Evolutionary conservation across 2,329 filamentous ascomycete species (phyloP).

Genomic region (Pseudophaeomoniella oleicola): DNA sequence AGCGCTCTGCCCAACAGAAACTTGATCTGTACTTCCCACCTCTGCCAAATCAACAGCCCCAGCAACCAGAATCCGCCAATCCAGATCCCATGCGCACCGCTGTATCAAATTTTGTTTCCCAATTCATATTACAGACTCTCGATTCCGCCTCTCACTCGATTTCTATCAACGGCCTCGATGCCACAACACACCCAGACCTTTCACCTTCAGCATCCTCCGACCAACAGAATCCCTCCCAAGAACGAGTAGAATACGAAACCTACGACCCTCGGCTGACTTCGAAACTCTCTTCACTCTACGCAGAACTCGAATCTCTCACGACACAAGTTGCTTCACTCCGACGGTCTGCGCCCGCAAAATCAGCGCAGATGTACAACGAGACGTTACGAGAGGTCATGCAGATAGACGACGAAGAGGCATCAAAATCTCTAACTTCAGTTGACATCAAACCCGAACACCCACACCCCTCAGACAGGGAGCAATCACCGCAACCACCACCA

Average conservation of each 20-base stretch:
- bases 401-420: conserved; percentile 23
- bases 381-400: conserved; percentile 19
- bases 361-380: conserved; percentile 24
- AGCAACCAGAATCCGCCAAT: background rate
- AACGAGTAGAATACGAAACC: conserved; percentile 32
- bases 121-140: conserved; percentile 32
- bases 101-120: conserved; percentile 8
- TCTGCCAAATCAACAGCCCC: conserved; percentile 17
- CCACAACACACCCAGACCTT: conserved; percentile 2
- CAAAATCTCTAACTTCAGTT: conserved; percentile 18
- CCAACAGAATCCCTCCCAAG: conserved; percentile 15
- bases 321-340: conserved; percentile 31
- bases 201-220: conserved; percentile 13
- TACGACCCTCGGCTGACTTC: conserved; percentile 29
- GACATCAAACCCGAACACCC: conserved; percentile 15
- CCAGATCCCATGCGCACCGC: conserved; percentile 10
- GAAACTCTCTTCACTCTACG: conserved; percentile 28
- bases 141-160: conserved; percentile 27
- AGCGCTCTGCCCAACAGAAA: conserved; percentile 29
- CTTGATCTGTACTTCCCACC: conserved; percentile 33
- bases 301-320: conserved; percentile 31
- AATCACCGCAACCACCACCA: background rate
- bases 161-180: conserved; percentile 32
- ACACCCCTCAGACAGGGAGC: background rate
- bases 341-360: conserved; percentile 26